These are phyloP conservation scores for Monascus purpureus DNA, from an alignment of 495 filamentous ascomycete species.

Conservation along the genomic window DNA sequence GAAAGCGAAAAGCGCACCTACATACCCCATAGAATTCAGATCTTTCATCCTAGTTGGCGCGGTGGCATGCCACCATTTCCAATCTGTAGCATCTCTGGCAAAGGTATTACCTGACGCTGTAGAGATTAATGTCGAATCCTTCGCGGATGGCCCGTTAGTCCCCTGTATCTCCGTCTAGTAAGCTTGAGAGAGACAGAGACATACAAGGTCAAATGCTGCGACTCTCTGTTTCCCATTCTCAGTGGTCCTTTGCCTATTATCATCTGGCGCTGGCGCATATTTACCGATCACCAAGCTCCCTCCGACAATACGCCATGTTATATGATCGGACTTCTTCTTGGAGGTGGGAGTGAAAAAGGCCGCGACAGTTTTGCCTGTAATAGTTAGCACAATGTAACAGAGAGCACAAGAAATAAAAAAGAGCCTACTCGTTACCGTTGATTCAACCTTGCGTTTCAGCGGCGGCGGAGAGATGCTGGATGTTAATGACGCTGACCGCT, in stretches of 20 bases:
- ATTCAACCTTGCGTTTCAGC: slow-evolving; percentile 46
- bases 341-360: slow-evolving; percentile 85
- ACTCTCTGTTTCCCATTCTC: slow-evolving; percentile 40
- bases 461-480: slow-evolving; percentile 31
- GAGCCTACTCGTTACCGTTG: slow-evolving; percentile 54
- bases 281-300: slow-evolving; percentile 65
- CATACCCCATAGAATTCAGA: slow-evolving; percentile 59
- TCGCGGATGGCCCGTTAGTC: too few species aligned
- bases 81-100: slow-evolving; percentile 55
- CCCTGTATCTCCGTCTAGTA: too few species aligned
- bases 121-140: slow-evolving; percentile 81
- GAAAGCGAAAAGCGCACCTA: too few species aligned
- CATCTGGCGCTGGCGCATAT: slow-evolving; percentile 34
- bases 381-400: too few species aligned
- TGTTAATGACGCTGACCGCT: slow-evolving; percentile 22
- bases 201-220: slow-evolving; percentile 82
- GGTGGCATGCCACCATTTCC: slow-evolving; percentile 82
- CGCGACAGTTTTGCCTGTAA: slow-evolving; percentile 50
- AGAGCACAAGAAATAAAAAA: slow-evolving; percentile 1
- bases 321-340: slow-evolving; percentile 54
- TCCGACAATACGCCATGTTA: slow-evolving; percentile 57
- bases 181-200: slow-evolving; percentile 13
- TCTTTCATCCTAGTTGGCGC: slow-evolving; percentile 52
- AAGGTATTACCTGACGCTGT: slow-evolving; percentile 72
- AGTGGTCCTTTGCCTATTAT: slow-evolving; percentile 4